phyloP scores from a whole-genome alignment of 179 eudicot species.

The Silene vulgaris region DNA sequence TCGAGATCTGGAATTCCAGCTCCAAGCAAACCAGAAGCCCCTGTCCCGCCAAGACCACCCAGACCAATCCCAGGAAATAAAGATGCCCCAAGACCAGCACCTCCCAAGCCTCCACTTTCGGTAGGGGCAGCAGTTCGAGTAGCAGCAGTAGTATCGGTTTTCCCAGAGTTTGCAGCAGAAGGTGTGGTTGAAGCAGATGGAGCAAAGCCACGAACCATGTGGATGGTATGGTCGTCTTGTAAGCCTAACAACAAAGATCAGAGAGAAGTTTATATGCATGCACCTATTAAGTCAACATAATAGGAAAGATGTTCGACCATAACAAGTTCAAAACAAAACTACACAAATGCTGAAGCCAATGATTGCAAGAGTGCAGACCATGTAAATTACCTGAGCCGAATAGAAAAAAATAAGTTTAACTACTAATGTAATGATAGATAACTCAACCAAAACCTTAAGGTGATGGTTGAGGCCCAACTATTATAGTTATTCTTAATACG shows the following conservation, averaged over 20 bases:
- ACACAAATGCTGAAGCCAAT: neutral
- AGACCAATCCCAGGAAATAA: slow-evolving; percentile 62
- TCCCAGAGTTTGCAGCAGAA: slow-evolving; percentile 34
- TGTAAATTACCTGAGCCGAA: neutral
- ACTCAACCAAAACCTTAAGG: too few relatives aligned
- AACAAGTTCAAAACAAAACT: neutral
- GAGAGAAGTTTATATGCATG: slow-evolving; percentile 1
- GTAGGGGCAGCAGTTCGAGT: slow-evolving; percentile 35
- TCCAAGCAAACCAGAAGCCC: slow-evolving; percentile 58
- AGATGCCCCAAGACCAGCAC: slow-evolving; percentile 38
- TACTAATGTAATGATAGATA: neutral
- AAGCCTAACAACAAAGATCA: slow-evolving; percentile 42
- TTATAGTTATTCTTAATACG: too few relatives aligned
- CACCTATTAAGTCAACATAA: neutral
- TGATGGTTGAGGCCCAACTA: too few relatives aligned
- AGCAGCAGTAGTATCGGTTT: slow-evolving; percentile 22
- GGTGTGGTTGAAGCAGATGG: slow-evolving; percentile 44
- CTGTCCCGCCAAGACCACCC: slow-evolving; percentile 34
- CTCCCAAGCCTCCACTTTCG: slow-evolving; percentile 46
- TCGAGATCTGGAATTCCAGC: slow-evolving; percentile 64
- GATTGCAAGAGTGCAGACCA: neutral
- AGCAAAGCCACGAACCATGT: slow-evolving; percentile 90
- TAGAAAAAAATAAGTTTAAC: neutral
- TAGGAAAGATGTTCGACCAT: neutral
- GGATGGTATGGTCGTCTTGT: slow-evolving; percentile 91